phyloP scores from a whole-genome alignment of 257 asterid genomes.

The Ballota nigra region DNA sequence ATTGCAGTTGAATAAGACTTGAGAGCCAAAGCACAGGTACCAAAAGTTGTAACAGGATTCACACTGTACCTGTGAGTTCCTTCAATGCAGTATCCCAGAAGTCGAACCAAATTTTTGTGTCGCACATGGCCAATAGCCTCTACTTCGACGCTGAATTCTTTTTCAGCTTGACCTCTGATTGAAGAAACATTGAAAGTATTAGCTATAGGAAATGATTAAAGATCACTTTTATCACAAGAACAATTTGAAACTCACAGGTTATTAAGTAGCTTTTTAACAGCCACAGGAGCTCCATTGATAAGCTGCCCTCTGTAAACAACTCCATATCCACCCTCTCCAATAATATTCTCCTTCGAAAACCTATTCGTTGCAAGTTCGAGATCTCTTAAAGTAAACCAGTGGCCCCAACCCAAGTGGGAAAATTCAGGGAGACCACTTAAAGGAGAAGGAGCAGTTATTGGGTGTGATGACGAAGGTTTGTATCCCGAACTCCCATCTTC shows the following conservation, averaged over 20 bases:
- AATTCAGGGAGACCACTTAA: slow-evolving; percentile 86
- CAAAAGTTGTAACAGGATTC: background rate
- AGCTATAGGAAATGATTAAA: background rate
- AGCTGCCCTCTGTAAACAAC: slow-evolving; percentile 80
- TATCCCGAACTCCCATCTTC: slow-evolving; percentile 75
- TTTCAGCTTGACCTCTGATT: slow-evolving; percentile 94
- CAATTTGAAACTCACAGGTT: slow-evolving; percentile 63
- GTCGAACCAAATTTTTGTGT: slow-evolving; percentile 94
- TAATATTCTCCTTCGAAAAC: slow-evolving; percentile 79
- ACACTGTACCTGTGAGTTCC: slow-evolving; percentile 93
- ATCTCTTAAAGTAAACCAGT: slow-evolving; percentile 91
- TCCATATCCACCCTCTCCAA: slow-evolving; percentile 99
- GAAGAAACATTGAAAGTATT: background rate
- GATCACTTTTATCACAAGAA: slow-evolving; percentile 2
- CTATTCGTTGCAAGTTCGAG: slow-evolving; percentile 79
- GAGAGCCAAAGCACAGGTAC: background rate
- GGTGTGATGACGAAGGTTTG: slow-evolving; percentile 56
- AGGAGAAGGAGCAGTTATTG: slow-evolving; percentile 81
- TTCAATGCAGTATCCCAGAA: slow-evolving; percentile 93
- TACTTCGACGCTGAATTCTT: slow-evolving; percentile 89
- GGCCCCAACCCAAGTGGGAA: slow-evolving; percentile 99
- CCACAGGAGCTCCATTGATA: slow-evolving; percentile 80
- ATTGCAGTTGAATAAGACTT: no score
- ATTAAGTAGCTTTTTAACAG: slow-evolving; percentile 91
- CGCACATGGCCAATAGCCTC: slow-evolving; percentile 97